Evolutionary conservation across 2,329 filamentous ascomycete species (phyloP).

Genomic region (Penicillium sp.): DNA sequence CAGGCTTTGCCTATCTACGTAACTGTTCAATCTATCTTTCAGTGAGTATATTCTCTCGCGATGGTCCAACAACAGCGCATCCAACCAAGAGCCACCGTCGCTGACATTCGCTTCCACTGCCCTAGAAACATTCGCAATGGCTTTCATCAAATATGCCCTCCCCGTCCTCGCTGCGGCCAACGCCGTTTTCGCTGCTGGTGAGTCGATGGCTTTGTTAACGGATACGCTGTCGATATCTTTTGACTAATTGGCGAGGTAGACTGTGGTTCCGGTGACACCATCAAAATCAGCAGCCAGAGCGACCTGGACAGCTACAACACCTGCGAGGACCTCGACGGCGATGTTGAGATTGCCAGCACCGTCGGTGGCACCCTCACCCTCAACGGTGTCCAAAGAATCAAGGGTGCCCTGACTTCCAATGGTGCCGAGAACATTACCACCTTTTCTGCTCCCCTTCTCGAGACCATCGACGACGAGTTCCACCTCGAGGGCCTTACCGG

Average conservation of each 20-base stretch:
- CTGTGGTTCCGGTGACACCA: slow-evolving; percentile 32
- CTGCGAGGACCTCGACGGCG: slow-evolving; percentile 73
- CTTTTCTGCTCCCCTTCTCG: slow-evolving; percentile 66
- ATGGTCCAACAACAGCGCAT: background rate
- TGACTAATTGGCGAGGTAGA: slow-evolving; percentile 22
- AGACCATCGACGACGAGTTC: slow-evolving; percentile 72
- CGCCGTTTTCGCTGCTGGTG: slow-evolving; percentile 54
- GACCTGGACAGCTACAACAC: slow-evolving; percentile 65
- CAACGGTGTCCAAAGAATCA: slow-evolving; percentile 64
- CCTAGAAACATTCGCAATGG: slow-evolving; percentile 46
- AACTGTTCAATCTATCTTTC: slow-evolving; percentile 5
- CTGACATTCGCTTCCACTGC: slow-evolving; percentile 1
- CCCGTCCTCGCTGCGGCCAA: slow-evolving; percentile 60
- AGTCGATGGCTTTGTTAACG: slow-evolving; percentile 20
- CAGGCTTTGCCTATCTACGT: slow-evolving; percentile 20
- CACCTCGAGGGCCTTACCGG: slow-evolving; percentile 69
- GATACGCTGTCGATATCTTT: background rate
- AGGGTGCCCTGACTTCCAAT: slow-evolving; percentile 57
- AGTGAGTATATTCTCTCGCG: slow-evolving; percentile 2
- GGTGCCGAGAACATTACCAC: slow-evolving; percentile 66
- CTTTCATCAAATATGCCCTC: slow-evolving; percentile 60
- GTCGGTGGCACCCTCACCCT: slow-evolving; percentile 66
- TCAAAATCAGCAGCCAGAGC: slow-evolving; percentile 64
- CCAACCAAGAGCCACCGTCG: background rate
- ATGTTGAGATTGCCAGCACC: slow-evolving; percentile 65